Base-by-base conservation (phyloP, 2,329 filamentous ascomycete species). In the Aciculosporium take region DNA sequence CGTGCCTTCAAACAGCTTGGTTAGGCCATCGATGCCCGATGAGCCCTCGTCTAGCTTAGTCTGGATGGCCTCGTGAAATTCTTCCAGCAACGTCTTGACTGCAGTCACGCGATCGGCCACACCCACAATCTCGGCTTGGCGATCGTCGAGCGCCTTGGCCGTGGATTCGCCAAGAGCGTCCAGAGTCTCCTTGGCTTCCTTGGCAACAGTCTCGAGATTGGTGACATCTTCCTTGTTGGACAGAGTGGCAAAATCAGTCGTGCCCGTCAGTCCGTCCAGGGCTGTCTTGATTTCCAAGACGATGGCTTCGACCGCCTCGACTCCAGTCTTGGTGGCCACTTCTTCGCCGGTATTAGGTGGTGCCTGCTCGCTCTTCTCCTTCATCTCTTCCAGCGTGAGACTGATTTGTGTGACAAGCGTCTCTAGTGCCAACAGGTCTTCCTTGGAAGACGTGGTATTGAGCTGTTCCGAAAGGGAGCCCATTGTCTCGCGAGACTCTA, bases 281-380 rank as follows among this genome's bases (percentile, higher is more conserved):
- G 81, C 76, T 4, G 72, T 68, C 62, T 93, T 94, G 59, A 93
- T 79, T 48, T 94, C 87, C n/a, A 84, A 74, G 25, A 87, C 84
- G 32, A 89, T 72, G 1, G 84, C 72, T 48, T 86, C 84, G 7
- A 96, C 74, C 2, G 84, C 75, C 48, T 91, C 84, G 4, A 94
- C 68, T 50, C 95, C 85, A 0, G 78, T 75, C 63, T 94, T 94
- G 38, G 79, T 82, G 20, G 89, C 72, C 50, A 74, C 78, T 29
- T 83, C 78, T 0, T 71, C 68, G 30, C 71, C 67, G 15, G 35
- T 5, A n/a, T n/a, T n/a, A 15, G 78, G 72, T 8, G 66, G 56
- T 9, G 69, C 66, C 51, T 69, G 72, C 28, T 69, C 63, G n/a
- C 67, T 62, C 2, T 65, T 65, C 46, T 72, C 68, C 55, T 74